Base-by-base conservation (phyloP, 2,329 filamentous ascomycete species). In the Penicillium brasilianum region DNA sequence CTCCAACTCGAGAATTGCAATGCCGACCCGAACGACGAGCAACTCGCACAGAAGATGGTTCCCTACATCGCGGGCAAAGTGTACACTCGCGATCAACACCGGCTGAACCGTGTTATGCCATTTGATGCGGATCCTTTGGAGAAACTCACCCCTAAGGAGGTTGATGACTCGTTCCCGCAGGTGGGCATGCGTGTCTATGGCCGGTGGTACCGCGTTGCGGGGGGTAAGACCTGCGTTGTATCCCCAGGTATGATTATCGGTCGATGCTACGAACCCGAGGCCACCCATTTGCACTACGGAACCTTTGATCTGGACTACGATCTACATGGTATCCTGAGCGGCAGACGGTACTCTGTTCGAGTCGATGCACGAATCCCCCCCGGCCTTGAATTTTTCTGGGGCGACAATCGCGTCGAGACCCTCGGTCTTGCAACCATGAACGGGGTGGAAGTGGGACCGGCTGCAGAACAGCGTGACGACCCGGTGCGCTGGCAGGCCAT, bases 391-490 rank as follows among this genome's bases (percentile, higher is more conserved):
- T 88, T 85, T 85, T 86, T 83, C 70, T 87, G 84, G 82, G 84
- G 80, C 0, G 85, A 88, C 55, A 78, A 78, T 22, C 80, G 86
- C 1, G 81, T 82, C 0, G 82, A 87, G 51, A 83, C 84, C 0
- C 78, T 88, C 0, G 84, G 84, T 30, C 68, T 88, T 6, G 80
- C 82, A 30, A 81, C 81, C 3, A 72, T 87, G 39, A 87, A 87
- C 61, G 83, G 82, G 1, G 68, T 81, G 1, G 83, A 84, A 32
- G 80, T 85, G 5, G 78, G 83, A 0, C 73, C 74, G 20, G 80
- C 78, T 43, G 81, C 83, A 55, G 75, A 74, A 0, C 71, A 78
- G 8, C 77, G 83, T 8, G 76, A 60, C 13, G 30, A 84, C 59
- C 72, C 80, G 0, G 77, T 76, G 51, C 78, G 78, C 61, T 84